These are phyloP conservation scores for Apiospora rasikravindrae DNA, from an alignment of 2,329 filamentous ascomycete genomes.

Conservation along the genomic window DNA sequence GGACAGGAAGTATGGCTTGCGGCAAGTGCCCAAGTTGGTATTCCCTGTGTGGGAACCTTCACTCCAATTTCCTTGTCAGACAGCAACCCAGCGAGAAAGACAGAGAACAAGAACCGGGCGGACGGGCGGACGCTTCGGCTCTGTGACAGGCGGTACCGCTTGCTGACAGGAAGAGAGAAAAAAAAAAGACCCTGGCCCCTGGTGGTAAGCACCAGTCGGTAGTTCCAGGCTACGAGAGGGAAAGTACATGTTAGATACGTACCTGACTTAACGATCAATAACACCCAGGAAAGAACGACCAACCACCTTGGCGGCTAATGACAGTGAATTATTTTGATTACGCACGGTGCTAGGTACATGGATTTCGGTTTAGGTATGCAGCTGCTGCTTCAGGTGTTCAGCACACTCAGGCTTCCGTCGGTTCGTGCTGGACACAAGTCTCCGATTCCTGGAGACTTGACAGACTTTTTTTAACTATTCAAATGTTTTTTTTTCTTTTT, in stretches of 20 bases:
- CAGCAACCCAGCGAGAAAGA: constrained; percentile 5
- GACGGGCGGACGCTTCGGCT: constrained; percentile 10
- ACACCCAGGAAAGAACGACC: not conserved
- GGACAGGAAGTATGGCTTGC: not conserved
- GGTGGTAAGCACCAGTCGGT: no score
- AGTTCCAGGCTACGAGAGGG: not conserved
- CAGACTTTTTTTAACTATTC: not conserved
- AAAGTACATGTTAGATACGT: not conserved
- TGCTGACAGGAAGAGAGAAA: not conserved
- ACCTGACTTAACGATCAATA: constrained; percentile 6
- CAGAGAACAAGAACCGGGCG: not conserved
- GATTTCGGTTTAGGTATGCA: not conserved
- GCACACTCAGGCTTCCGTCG: not conserved
- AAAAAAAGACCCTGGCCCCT: not conserved
- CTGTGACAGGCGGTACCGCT: constrained; percentile 8
- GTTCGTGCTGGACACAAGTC: not conserved
- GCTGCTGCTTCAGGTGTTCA: not conserved
- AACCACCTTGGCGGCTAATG: constrained; percentile 11
- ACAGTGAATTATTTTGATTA: not conserved
- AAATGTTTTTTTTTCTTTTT: not conserved
- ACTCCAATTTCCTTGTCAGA: not conserved
- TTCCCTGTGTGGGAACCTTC: not conserved
- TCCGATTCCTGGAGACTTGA: not conserved
- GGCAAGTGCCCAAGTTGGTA: not conserved
- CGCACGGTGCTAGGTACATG: not conserved